Base-by-base conservation (phyloP, 331 rosid species). In the Quercus tomentella region DNA sequence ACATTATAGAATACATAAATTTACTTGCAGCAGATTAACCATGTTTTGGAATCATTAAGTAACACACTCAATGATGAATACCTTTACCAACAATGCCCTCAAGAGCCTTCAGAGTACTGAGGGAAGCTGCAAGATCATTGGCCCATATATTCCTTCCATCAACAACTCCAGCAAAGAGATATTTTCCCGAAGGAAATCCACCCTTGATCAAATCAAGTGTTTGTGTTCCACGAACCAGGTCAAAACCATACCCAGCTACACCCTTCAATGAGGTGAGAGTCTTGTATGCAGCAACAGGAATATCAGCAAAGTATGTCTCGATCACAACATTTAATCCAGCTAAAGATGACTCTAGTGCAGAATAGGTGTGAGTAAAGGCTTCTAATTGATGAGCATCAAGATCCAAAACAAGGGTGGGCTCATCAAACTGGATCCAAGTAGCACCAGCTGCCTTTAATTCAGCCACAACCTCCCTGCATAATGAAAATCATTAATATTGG, bases 121-220 rank as follows among this genome's bases (percentile, higher is more conserved):
- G 72, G 14, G 98, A 93, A 75, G 93, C 79, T 25, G 87, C 89
- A 82, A 91, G 93, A 82, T 91, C 89, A 57, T 91, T 91, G 65
- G 97, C 93, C 98, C 98, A 93, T 77, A 89, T 91, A 80, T 93
- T 93, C 84, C 98, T 89, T 75, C 97, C 98, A 86, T 93, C 98
- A 82, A 93, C 97, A 72, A 93, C 87, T 49, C 98, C 97, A 84
- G 98, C 98, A 80, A 93, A 93, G 70, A 93, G 89, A 78, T 74
- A 76, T 84, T 91, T 91, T 35, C 94, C 94, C 49, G 86, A 65
- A 62, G 98, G 98, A 80, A 91, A 93, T 76, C 86, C 98, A 45
- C 79, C 82, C 85, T 91, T 91, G 83, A 93, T 91, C 86, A 91
- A 86, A 69, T 87, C 92, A 75, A 88, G 89, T 80, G 94, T 88